Conservation (phyloP, 352 stramenopile species). For the Aphanomyces euteiches region DNA sequence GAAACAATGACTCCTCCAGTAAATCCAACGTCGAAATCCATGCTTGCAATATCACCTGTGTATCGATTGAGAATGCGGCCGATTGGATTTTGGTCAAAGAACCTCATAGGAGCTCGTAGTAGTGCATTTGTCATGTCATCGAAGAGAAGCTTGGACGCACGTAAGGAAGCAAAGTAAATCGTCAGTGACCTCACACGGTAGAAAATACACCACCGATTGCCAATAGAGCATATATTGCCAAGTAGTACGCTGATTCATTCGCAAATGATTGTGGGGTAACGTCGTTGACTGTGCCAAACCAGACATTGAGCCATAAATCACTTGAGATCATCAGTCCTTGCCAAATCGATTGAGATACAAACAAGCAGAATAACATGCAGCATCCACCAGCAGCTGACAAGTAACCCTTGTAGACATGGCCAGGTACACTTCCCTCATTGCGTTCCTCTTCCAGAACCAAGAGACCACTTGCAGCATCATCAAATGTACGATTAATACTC, state of each 20-base stretch:
- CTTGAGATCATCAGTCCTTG: constrained; percentile 10
- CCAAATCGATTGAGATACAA: neutral
- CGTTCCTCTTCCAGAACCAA: neutral
- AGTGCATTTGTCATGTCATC: constrained; percentile 26
- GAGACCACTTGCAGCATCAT: neutral
- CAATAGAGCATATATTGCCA: constrained; percentile 58
- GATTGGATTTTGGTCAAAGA: constrained; percentile 43
- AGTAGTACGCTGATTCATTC: constrained; percentile 31
- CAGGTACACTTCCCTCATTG: constrained; percentile 41
- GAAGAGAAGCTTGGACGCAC: constrained; percentile 42
- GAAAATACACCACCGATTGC: constrained; percentile 52
- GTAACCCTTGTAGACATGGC: constrained; percentile 47
- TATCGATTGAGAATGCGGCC: constrained; percentile 43
- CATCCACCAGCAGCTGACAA: constrained; percentile 36
- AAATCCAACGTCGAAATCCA: constrained; percentile 67
- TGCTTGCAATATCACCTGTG: constrained; percentile 35
- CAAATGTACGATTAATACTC: neutral
- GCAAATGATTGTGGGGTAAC: neutral
- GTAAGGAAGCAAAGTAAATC: constrained; percentile 53
- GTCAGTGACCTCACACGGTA: constrained; percentile 56
- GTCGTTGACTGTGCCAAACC: neutral
- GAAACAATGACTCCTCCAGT: constrained; percentile 54
- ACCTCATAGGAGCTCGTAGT: constrained; percentile 42
- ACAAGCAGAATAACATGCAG: neutral
- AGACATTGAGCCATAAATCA: constrained; percentile 8